Evolutionary conservation across 2,329 filamentous ascomycete genomes (phyloP).

Genomic region (Ascochyta pisi): DNA sequence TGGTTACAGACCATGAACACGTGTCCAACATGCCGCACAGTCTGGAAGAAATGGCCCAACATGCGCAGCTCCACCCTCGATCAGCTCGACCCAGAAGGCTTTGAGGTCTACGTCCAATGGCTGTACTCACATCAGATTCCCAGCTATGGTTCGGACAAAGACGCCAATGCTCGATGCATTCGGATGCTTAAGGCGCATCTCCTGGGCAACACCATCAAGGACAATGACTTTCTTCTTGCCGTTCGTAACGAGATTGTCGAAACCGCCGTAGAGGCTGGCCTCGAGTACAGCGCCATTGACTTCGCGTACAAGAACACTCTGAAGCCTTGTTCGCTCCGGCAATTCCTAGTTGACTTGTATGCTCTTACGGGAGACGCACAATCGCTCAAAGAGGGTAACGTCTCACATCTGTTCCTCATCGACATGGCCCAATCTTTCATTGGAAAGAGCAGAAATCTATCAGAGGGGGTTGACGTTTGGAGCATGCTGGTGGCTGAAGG

Average conservation of each 20-base stretch:
- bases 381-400: neutral
- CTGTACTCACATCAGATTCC: neutral
- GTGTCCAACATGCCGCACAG: neutral
- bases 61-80: neutral
- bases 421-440: constrained; percentile 1
- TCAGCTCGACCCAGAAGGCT: constrained; percentile 4
- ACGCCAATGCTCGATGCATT: neutral
- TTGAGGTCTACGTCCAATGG: constrained; percentile 9
- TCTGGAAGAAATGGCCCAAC: neutral
- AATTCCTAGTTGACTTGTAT: constrained; percentile 1
- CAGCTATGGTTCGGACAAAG: neutral
- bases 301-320: constrained; percentile 4
- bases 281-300: neutral
- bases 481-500: neutral
- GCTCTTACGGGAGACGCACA: neutral
- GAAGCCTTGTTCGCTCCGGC: neutral
- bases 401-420: constrained; percentile 3
- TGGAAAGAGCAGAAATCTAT: neutral
- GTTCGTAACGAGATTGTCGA: neutral
- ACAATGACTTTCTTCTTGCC: neutral
- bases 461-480: neutral
- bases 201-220: neutral
- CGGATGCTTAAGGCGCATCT: constrained; percentile 8
- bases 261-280: neutral
- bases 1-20: neutral